Evolutionary conservation across 2,329 filamentous ascomycete species (phyloP), one percentile per base, ranked within the genome.

Genomic region (Orbilia ellipsospora): DNA sequence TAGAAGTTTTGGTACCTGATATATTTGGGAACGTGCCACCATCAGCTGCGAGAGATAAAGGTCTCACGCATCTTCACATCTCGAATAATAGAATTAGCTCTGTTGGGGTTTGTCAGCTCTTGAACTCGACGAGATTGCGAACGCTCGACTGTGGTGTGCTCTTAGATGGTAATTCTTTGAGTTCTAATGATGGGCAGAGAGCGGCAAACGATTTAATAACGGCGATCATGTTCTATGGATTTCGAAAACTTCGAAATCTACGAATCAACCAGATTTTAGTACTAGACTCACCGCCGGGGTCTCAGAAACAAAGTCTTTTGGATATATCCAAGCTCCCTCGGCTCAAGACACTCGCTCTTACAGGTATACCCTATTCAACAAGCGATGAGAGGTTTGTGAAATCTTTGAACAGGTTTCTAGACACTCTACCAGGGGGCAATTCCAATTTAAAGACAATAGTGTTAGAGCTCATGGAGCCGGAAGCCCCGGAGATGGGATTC

Each of bases 21-120:
- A 15, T 40, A 2, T 36, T 55, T 10, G 66, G 66, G n/a, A 70
- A 70, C 13, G 2, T 51, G n/a, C 51, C 55, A 31, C 52, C 31
- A 13, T 26, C 45, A 4, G 42, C 20, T 15, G 55, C 4, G 1
- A 36, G 31, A 6, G 42, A 63, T 45, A 67, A 64, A 10, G 78
- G 79, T 5, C 42, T 80, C 2, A 77, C 66, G 10, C 75, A 77
- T 26, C 57, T 80, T 5, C 60, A 77, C 15, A 62, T 80, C 4
- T 73, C 78, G 0, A 73, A 65, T 10, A 79, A 79, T 50, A 65
- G 60, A 13, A 18, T 80, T 10, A 67, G 48, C 0, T 54, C 40
- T 1, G 4, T 12, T 2, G 66, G 74, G 2, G 57, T 78, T n/a
- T 42, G 64, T n/a, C 65, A 28, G 1, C 54, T 79, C 5, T 51